Evolutionary conservation across 2,329 filamentous ascomycete genomes (phyloP).

Genomic region (Fusarium stilboides): DNA sequence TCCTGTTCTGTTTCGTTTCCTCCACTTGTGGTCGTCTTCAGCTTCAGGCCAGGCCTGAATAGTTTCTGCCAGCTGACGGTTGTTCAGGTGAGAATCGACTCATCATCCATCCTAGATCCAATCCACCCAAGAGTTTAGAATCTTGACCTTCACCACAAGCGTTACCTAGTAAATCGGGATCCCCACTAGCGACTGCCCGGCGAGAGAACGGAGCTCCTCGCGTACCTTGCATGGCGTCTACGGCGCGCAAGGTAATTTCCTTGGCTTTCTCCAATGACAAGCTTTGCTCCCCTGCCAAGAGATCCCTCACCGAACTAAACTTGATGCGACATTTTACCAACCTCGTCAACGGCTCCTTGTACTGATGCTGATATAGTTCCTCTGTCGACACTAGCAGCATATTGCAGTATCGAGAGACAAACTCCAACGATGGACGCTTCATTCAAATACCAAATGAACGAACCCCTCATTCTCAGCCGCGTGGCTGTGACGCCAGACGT

Average conservation of each 20-base stretch:
- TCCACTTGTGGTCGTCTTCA: slow-evolving; percentile 23
- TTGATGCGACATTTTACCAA: slow-evolving; percentile 8
- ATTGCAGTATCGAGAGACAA: background rate
- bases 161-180: background rate
- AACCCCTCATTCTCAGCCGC: slow-evolving; percentile 6
- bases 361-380: background rate
- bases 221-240: slow-evolving; percentile 32
- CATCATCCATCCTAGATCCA: background rate
- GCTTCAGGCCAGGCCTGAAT: slow-evolving; percentile 36
- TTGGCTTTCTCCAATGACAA: slow-evolving; percentile 28
- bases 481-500: slow-evolving; percentile 9
- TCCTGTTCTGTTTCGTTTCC: slow-evolving; percentile 34
- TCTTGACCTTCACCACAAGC: background rate
- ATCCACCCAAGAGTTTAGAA: background rate
- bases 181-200: slow-evolving; percentile 16
- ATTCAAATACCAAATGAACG: slow-evolving; percentile 1
- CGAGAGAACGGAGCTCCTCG: slow-evolving; percentile 18
- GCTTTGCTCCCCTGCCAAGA: slow-evolving; percentile 44
- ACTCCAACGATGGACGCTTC: background rate
- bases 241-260: slow-evolving; percentile 22
- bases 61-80: slow-evolving; percentile 9
- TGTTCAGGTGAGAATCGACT: slow-evolving; percentile 26
- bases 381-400: background rate
- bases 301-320: slow-evolving; percentile 9
- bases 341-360: slow-evolving; percentile 1